phyloP scores from a whole-genome alignment of 176 grass and related monocot genomes.

The Raddia distichophylla region DNA sequence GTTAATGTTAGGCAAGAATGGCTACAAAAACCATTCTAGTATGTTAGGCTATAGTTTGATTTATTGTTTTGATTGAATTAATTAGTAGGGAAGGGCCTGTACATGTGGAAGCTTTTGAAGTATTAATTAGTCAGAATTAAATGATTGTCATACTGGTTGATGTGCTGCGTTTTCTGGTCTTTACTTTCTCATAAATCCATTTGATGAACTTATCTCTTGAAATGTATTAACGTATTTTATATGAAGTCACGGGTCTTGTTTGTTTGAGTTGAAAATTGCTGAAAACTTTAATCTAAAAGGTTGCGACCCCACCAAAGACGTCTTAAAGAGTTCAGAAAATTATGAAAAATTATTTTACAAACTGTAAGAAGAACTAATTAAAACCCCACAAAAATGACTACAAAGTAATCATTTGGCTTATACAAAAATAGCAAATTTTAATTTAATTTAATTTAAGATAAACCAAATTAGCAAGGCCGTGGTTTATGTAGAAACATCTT shows the following conservation, averaged over 20 bases:
- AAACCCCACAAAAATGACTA: no score
- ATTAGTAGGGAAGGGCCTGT: slow-evolving; percentile 7
- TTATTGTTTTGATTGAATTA: neutral
- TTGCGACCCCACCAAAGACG: no score
- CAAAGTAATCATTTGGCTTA: no score
- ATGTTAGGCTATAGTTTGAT: neutral
- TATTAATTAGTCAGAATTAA: slow-evolving; percentile 17
- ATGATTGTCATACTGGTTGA: neutral
- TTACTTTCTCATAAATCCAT: neutral
- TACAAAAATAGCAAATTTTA: no score
- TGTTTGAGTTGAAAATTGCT: no score
- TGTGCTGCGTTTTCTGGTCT: neutral
- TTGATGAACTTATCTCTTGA: neutral
- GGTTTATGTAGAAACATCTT: slow-evolving; percentile 16
- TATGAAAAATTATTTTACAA: no score
- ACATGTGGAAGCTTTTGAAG: slow-evolving; percentile 12
- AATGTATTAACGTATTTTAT: neutral
- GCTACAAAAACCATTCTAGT: slow-evolving; percentile 1
- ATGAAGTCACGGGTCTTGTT: no score
- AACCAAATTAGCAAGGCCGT: no score
- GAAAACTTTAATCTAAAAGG: no score
- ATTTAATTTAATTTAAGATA: no score
- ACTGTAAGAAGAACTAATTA: no score
- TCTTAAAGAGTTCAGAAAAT: no score
- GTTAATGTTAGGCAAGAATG: neutral